phyloP scores from a whole-genome alignment of 306 rosid genomes.

The Inga laurina region DNA sequence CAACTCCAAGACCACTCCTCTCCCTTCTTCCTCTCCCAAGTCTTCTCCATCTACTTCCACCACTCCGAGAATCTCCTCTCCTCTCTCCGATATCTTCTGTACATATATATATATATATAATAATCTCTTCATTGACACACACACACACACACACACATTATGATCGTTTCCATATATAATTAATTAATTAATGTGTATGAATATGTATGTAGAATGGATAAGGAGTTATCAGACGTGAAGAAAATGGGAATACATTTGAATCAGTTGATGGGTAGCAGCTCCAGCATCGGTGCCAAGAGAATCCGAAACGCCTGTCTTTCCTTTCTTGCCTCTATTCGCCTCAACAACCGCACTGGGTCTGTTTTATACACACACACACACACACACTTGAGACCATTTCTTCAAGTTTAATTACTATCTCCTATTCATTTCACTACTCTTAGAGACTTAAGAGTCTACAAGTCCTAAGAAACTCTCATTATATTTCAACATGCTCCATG shows the following conservation, averaged over 20 bases:
- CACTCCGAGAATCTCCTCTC: conserved; percentile 79
- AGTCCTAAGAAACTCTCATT: background rate
- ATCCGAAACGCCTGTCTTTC: conserved; percentile 76
- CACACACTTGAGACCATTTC: background rate
- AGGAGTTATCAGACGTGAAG: conserved; percentile 65
- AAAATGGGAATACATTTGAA: conserved; percentile 79
- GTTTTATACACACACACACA: background rate
- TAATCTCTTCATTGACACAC: background rate
- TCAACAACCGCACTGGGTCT: conserved; percentile 75
- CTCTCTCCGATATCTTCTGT: conserved; percentile 69
- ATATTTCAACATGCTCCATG: background rate
- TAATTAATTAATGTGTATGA: background rate
- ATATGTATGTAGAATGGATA: conserved; percentile 50
- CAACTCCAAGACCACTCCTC: conserved; percentile 85
- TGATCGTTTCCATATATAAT: background rate
- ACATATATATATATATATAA: background rate
- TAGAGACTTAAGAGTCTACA: too few species aligned
- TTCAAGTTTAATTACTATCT: background rate
- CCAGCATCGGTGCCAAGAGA: conserved; percentile 95
- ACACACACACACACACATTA: too few species aligned
- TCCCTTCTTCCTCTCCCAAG: conserved; percentile 78
- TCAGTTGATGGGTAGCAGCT: conserved; percentile 90
- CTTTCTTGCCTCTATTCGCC: conserved; percentile 79
- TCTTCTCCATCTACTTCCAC: conserved; percentile 76
- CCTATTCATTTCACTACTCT: too few species aligned